These are phyloP conservation scores for Pseudonectria buxi DNA, from an alignment of 2,329 filamentous ascomycete genomes.

Conservation along the genomic window DNA sequence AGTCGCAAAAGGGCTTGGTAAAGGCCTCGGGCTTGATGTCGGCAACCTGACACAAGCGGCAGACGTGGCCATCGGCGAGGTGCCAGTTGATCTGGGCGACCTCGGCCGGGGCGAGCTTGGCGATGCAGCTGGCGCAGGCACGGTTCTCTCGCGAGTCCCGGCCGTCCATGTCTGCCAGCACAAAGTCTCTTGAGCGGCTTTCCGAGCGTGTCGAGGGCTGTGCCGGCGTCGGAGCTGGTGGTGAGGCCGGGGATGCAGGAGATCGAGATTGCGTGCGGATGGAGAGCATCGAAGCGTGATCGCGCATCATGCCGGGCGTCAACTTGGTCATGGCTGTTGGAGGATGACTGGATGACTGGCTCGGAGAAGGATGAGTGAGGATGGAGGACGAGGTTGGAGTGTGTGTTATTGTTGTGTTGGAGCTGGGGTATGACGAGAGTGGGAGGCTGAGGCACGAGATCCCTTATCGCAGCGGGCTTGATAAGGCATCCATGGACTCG, in stretches of 20 bases:
- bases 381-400: too few species aligned
- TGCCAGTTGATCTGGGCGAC: constrained; percentile 27
- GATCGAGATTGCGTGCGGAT: constrained; percentile 34
- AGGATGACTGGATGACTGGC: too few species aligned
- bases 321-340: constrained; percentile 39
- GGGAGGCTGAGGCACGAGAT: too few species aligned
- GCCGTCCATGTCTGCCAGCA: constrained; percentile 35
- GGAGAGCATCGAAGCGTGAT: constrained; percentile 38
- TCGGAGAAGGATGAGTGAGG: too few species aligned
- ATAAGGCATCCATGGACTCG: too few species aligned
- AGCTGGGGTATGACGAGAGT: too few species aligned
- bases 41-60: constrained; percentile 32
- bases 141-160: constrained; percentile 27
- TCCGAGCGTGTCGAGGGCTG: constrained; percentile 2
- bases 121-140: constrained; percentile 34
- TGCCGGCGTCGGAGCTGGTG: constrained; percentile 21
- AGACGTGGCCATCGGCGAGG: constrained; percentile 18
- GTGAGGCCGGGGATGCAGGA: constrained; percentile 17
- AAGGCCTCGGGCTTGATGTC: constrained; percentile 55
- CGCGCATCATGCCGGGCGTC: constrained; percentile 37
- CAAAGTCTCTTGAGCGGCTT: constrained; percentile 37
- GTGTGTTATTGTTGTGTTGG: too few species aligned
- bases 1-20: constrained; percentile 78
- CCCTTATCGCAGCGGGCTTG: too few species aligned
- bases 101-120: constrained; percentile 24